Evolutionary conservation across 495 filamentous ascomycete genomes (phyloP), one percentile per base, ranked within the genome.

Genomic region (Apiosordaria backusii): DNA sequence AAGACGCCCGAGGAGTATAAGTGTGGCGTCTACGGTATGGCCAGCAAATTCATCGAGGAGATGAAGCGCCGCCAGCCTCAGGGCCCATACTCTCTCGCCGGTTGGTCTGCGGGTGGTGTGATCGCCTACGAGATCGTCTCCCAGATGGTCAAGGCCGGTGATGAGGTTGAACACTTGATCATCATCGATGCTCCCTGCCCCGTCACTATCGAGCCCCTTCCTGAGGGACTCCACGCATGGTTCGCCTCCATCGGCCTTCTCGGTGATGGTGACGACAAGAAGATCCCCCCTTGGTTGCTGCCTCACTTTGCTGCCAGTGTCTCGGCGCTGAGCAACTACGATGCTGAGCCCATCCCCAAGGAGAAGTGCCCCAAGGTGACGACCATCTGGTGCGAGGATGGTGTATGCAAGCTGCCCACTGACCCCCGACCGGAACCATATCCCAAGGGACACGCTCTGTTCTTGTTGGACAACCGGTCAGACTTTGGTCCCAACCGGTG

Each of bases 81-180:
- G 1, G 90, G 90, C 6, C 90, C 90, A 0, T 93, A 92, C 70
- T 74, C 83, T 35, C 70, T 93, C 5, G 84, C 84, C 10, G 90
- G 90, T 18, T 97, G 93, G 93, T 92, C 89, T 22, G 92, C 92
- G 9, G 93, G 93, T 60, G 93, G 93, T 53, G 91, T 95, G 40
- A 88, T 93, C 68, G 92, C 92, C 24, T 97, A 91, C 73, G 92
- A 96, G 72, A 89, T 91, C 23, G 87, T 87, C 27, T 86, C 86
- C 62, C 88, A 92, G 67, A 81, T 96, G 9, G 82, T 88, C 68
- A 82, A 86, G 57, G 81, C 83, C 19, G 87, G 87, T 24, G 89
- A 94, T 35, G 76, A 78, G 60, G 90, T 96, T 53, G 89, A 89
- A 57, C 83, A 87, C 57, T 85, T 97, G 3, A 77, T 96, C 60